Base-by-base conservation (phyloP, 2,329 filamentous ascomycete genomes). In the Pestalotiopsis sp. region DNA sequence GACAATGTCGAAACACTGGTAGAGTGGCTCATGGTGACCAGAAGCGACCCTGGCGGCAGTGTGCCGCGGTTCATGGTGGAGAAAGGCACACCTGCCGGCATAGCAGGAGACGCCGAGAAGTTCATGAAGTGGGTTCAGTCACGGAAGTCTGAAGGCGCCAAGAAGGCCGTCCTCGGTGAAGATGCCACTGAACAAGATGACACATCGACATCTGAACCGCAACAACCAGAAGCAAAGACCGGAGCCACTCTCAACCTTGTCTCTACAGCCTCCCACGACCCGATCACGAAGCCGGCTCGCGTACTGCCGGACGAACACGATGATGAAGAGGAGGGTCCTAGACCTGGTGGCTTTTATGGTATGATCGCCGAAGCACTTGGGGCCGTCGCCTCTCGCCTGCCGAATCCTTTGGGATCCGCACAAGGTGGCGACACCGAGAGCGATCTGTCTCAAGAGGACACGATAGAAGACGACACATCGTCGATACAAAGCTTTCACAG, bases 31-130 rank as follows among this genome's bases (percentile, higher is more conserved):
- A 97, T 97, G 94, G 89, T 97, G 20, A 97, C 94, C 1, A 87
- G 94, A 63, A 95, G 92, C 77, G 94, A 97, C 74, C 94, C 94
- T 3, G 94, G 94, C 12, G 94, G 94, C 65, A 95, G 90, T 69
- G 94, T 97, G 20, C 94, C 94, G 1, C 88, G 93, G 14, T 97
- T 96, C 81, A 91, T 97, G 86, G 93, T 97, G n/a, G 94, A 97
- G 75, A 90, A 93, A 76, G 93, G 92, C 38, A 97, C 94, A 0
- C 94, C 94, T 0, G 89, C 87, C 12, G 93, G 93, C 45, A 96
- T 97, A 73, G 87, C 93, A 31, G 85, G 85, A 57, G 94, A 97
- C 78, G 92, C 94, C 0, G 87, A 87, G 66, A 96, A 95, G 78
- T 97, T 97, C 73, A 78, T 96, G 14, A 88, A 94, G 68, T 97